Evolutionary conservation across 805 yeast genomes (phyloP).

Genomic region (Ogataea haglerorum): DNA sequence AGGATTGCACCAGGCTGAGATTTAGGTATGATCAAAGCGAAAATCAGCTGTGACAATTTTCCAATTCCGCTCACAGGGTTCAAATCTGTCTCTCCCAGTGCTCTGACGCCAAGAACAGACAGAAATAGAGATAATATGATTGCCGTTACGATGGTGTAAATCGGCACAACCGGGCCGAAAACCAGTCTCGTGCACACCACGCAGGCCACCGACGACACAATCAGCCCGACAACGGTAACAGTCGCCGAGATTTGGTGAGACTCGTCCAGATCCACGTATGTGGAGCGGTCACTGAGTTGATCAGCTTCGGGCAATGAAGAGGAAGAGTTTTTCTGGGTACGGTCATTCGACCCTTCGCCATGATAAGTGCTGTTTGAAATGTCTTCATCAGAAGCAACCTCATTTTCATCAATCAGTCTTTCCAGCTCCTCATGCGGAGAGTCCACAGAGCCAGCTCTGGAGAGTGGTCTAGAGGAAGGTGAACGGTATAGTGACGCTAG

Average conservation of each 20-base stretch:
- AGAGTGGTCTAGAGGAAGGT: not conserved
- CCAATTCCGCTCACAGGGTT: slow-evolving; percentile 98
- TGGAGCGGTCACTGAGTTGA: not conserved
- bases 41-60: slow-evolving; percentile 82
- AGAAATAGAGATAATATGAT: slow-evolving; percentile 71
- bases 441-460: not conserved
- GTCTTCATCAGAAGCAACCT: slow-evolving; percentile 23
- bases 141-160: slow-evolving; percentile 65
- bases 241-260: slow-evolving; percentile 48
- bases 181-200: slow-evolving; percentile 58
- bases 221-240: slow-evolving; percentile 57
- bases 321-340: not conserved
- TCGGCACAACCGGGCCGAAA: slow-evolving; percentile 70
- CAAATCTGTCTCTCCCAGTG: slow-evolving; percentile 93
- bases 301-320: not conserved
- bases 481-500: slow-evolving; percentile 10
- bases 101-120: slow-evolving; percentile 85
- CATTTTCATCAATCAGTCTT: slow-evolving; percentile 10
- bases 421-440: slow-evolving; percentile 4
- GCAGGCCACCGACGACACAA: slow-evolving; percentile 65
- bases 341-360: slow-evolving; percentile 13
- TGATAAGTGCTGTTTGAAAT: slow-evolving; percentile 21
- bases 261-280: slow-evolving; percentile 33
- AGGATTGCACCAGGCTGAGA: slow-evolving; percentile 77
- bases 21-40: slow-evolving; percentile 76